Evolutionary conservation across 2,329 filamentous ascomycete genomes (phyloP).

Genomic region (Cytospora schulzeri): DNA sequence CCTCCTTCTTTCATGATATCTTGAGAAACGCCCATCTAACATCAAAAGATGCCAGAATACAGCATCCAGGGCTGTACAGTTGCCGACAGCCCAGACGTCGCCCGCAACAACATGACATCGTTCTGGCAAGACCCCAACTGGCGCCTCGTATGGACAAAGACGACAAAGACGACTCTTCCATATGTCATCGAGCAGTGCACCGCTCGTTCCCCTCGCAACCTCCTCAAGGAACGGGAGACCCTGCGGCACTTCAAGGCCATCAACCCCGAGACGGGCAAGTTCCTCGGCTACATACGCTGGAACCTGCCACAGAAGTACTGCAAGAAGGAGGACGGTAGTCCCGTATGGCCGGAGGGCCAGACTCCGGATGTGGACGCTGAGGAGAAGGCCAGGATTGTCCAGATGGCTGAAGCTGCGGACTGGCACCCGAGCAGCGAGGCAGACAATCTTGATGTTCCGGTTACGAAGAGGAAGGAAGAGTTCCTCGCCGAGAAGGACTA

Average conservation of each 20-base stretch:
- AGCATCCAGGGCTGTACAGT: conserved; percentile 27
- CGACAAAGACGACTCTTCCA: conserved; percentile 17
- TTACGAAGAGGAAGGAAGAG: conserved; percentile 20
- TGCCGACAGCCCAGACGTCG: conserved; percentile 26
- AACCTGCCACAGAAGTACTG: conserved; percentile 18
- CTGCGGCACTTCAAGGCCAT: conserved; percentile 32
- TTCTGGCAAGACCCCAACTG: conserved; percentile 31
- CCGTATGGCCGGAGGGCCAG: conserved; percentile 29
- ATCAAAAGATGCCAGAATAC: conserved; percentile 11
- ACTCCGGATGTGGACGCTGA: conserved; percentile 25
- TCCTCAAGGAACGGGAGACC: conserved; percentile 27
- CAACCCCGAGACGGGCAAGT: conserved; percentile 28
- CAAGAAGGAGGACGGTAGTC: conserved; percentile 1
- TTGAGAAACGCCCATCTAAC: neutral
- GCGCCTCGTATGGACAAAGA: conserved; percentile 25
- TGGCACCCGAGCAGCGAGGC: conserved; percentile 23
- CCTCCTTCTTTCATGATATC: neutral
- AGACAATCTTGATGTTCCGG: conserved; percentile 25
- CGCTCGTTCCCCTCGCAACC: conserved; percentile 24
- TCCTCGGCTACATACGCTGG: conserved; percentile 33
- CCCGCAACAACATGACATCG: conserved; percentile 31
- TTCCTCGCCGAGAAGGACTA: conserved; percentile 26
- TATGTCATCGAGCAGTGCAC: conserved; percentile 13
- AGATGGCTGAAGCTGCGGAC: conserved; percentile 23
- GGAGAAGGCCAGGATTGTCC: conserved; percentile 24